Evolutionary conservation across 2,329 filamentous ascomycete species (phyloP).

Genomic region (Malbranchea zuffiana): DNA sequence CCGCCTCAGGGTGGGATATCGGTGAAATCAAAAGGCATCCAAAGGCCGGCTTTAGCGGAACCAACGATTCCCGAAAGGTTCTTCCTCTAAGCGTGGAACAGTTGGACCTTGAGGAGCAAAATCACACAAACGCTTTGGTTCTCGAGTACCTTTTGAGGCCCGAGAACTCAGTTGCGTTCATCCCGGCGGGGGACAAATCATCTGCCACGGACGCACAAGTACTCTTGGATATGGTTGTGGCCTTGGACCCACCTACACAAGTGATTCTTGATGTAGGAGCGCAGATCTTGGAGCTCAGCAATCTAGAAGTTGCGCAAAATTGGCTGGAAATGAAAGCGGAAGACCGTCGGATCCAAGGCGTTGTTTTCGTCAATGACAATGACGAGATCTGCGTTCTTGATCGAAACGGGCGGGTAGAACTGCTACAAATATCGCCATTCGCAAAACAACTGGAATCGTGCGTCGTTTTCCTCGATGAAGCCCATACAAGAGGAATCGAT

Average conservation of each 20-base stretch:
- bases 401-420: conserved; percentile 19
- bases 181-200: conserved; percentile 9
- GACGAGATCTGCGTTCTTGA: conserved; percentile 25
- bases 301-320: conserved; percentile 38
- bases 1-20: conserved; percentile 56
- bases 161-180: conserved; percentile 33
- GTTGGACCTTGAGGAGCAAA: conserved; percentile 40
- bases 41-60: conserved; percentile 55
- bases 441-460: conserved; percentile 43
- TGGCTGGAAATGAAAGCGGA: conserved; percentile 44
- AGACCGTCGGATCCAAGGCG: conserved; percentile 28
- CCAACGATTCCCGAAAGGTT: conserved; percentile 47
- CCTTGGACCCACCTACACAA: conserved; percentile 31
- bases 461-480: conserved; percentile 51
- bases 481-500: conserved; percentile 52
- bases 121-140: conserved; percentile 54
- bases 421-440: conserved; percentile 48
- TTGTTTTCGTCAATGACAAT: conserved; percentile 42
- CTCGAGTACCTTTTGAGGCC: conserved; percentile 43
- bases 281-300: conserved; percentile 50
- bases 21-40: conserved; percentile 36
- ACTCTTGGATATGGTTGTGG: conserved; percentile 36
- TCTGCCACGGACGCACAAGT: conserved; percentile 27
- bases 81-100: conserved; percentile 46
- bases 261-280: conserved; percentile 59